A percentile compares a stretch with the other conserved stretches of the same genome.
Conservation (phyloP, 208 protist genomes). For the Crithidia acanthocephali region DNA sequence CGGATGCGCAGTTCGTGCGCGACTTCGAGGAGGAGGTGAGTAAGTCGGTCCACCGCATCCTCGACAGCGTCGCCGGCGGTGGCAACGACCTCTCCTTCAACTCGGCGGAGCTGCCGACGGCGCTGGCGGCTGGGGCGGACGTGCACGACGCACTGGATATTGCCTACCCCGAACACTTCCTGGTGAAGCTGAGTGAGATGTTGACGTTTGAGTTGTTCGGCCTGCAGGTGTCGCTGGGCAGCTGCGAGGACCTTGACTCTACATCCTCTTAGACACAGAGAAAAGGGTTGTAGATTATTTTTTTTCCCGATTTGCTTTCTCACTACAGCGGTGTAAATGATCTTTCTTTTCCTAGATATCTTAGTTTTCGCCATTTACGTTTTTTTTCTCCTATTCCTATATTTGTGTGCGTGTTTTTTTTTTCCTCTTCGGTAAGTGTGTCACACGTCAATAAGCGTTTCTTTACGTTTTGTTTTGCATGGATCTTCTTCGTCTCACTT, state of each 20-base stretch:
- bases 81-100: slow-evolving; percentile 14
- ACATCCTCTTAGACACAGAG: not conserved
- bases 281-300: not conserved
- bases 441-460: too few species aligned
- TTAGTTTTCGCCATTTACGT: slow-evolving; percentile 4
- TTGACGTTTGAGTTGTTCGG: slow-evolving; percentile 67
- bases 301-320: slow-evolving; percentile 13
- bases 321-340: not conserved
- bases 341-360: slow-evolving; percentile 14
- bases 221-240: slow-evolving; percentile 58
- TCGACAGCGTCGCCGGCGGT: slow-evolving; percentile 8
- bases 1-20: slow-evolving; percentile 30
- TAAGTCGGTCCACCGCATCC: slow-evolving; percentile 21
- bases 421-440: too few species aligned
- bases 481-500: not conserved
- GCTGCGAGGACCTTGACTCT: slow-evolving; percentile 83
- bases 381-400: not conserved
- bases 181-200: slow-evolving; percentile 67
- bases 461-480: too few species aligned
- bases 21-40: slow-evolving; percentile 38
- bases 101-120: slow-evolving; percentile 9
- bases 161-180: slow-evolving; percentile 66
- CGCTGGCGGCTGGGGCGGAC: slow-evolving; percentile 14
- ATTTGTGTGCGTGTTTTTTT: too few species aligned
- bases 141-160: slow-evolving; percentile 35